These are phyloP conservation scores for Xylaria digitata DNA, from an alignment of 2,329 filamentous ascomycete genomes.

Conservation along the genomic window DNA sequence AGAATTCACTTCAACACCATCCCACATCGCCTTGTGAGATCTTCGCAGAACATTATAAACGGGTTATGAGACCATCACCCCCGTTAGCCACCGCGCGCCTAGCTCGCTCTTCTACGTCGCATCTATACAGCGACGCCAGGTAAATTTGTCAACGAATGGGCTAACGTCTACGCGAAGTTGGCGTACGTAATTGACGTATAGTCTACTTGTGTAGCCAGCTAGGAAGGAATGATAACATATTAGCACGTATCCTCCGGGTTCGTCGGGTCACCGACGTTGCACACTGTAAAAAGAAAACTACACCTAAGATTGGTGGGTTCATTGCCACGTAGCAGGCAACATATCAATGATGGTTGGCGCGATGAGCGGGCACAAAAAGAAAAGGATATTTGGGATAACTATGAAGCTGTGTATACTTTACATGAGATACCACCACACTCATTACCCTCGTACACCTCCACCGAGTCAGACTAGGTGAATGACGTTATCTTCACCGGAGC, in stretches of 20 bases:
- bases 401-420: background rate
- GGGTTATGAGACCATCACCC: background rate
- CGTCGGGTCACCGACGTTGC: background rate
- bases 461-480: background rate
- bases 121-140: background rate
- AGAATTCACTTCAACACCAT: background rate
- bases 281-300: conserved; percentile 3
- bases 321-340: background rate
- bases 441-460: background rate
- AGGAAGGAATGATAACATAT: background rate
- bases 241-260: background rate
- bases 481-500: background rate
- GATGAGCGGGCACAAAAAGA: background rate
- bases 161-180: background rate
- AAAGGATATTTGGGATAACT: too few species aligned
- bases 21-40: background rate
- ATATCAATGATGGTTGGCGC: background rate
- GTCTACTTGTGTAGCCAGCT: background rate
- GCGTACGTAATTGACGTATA: background rate
- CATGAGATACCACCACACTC: background rate
- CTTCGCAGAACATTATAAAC: too few species aligned
- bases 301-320: background rate
- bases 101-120: background rate
- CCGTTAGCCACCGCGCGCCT: too few species aligned
- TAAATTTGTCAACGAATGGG: background rate